Conservation (phyloP, 2,329 filamentous ascomycete genomes). For the Zymoseptoria brevis region DNA sequence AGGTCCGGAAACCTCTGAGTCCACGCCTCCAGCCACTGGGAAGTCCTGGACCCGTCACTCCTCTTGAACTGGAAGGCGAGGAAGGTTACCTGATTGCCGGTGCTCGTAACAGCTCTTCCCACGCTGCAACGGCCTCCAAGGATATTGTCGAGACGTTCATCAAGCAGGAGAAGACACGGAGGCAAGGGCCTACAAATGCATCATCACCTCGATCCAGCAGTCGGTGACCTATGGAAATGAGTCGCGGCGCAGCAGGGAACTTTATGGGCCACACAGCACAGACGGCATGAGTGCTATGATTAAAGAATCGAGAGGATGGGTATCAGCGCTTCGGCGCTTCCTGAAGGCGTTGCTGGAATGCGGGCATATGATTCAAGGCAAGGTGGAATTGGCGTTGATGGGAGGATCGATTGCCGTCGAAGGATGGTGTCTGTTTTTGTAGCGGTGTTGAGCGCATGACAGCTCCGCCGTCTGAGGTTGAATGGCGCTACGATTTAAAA, state of each 20-base stretch:
- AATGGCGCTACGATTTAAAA: background rate
- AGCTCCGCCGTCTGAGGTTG: background rate
- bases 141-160: slow-evolving; percentile 44
- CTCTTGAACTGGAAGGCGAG: slow-evolving; percentile 41
- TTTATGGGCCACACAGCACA: background rate
- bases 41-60: slow-evolving; percentile 46
- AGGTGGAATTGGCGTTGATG: background rate
- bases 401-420: background rate
- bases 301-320: background rate
- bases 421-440: background rate
- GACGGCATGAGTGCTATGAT: background rate
- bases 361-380: background rate
- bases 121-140: slow-evolving; percentile 17
- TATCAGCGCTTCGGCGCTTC: background rate
- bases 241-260: background rate
- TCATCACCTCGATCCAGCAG: background rate
- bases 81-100: slow-evolving; percentile 41
- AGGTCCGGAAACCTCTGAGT: slow-evolving; percentile 36
- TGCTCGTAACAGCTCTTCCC: slow-evolving; percentile 21
- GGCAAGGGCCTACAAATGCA: background rate
- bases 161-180: slow-evolving; percentile 36
- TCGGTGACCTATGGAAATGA: background rate
- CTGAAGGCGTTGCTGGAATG: background rate
- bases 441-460: background rate
- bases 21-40: slow-evolving; percentile 43